phyloP scores from a whole-genome alignment of 108 stramenopile genomes.

The Seminavis robusta region DNA sequence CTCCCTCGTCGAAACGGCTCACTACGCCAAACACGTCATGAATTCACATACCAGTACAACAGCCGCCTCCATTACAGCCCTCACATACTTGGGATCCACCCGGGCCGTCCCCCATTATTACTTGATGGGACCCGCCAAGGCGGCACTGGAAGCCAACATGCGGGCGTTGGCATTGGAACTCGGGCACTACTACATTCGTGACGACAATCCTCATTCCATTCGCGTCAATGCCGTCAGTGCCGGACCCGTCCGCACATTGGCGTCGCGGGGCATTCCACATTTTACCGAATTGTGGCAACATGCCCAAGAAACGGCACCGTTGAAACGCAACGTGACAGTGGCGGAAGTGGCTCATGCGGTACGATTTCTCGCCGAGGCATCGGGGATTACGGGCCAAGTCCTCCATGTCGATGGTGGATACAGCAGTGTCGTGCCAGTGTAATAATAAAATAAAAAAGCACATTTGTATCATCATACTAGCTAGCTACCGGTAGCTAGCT shows the following conservation, averaged over 20 bases:
- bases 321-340: constrained; percentile 35
- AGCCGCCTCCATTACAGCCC: constrained; percentile 37
- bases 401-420: constrained; percentile 64
- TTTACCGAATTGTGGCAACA: constrained; percentile 41
- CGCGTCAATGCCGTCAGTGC: constrained; percentile 68
- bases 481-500: too few relatives aligned
- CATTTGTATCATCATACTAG: too few relatives aligned
- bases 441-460: too few relatives aligned
- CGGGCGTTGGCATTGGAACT: constrained; percentile 55
- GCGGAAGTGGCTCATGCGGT: constrained; percentile 51
- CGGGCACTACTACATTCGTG: constrained; percentile 1
- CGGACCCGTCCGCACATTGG: constrained; percentile 53
- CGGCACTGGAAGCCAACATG: constrained; percentile 44
- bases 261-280: constrained; percentile 49
- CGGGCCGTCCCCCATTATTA: constrained; percentile 59
- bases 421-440: constrained; percentile 25
- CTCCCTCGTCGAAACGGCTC: constrained; percentile 42
- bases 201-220: constrained; percentile 5
- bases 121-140: constrained; percentile 77
- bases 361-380: constrained; percentile 23
- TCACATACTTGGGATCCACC: constrained; percentile 55
- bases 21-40: constrained; percentile 13
- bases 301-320: constrained; percentile 21
- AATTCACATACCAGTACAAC: neutral
- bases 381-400: constrained; percentile 57